A percentile compares a stretch with the other conserved stretches of the same genome.
Evolutionary conservation across 1,284 basidiomycete genomes (phyloP).

Genomic region (Sutorius eximius): DNA sequence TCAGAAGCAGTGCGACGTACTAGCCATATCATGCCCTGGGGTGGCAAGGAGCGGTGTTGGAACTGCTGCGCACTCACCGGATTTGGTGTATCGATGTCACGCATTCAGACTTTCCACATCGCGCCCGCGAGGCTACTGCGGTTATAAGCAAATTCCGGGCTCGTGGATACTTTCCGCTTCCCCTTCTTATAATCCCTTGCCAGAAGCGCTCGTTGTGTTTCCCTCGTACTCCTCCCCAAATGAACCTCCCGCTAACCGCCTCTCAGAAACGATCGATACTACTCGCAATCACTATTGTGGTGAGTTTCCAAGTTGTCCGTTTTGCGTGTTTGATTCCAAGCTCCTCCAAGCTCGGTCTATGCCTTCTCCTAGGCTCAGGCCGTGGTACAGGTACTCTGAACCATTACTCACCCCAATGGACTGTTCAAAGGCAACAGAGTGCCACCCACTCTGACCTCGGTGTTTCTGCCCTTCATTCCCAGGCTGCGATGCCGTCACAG

Average conservation of each 20-base stretch:
- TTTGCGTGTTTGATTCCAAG: not conserved
- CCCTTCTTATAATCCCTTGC: not conserved
- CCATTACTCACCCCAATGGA: conserved; percentile 2
- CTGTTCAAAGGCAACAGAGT: not conserved
- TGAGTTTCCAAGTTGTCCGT: conserved; percentile 8
- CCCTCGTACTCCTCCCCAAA: conserved; percentile 5
- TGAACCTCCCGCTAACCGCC: conserved; percentile 28
- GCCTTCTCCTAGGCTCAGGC: conserved; percentile 22
- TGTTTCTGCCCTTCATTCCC: not conserved
- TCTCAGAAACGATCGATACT: conserved; percentile 35
- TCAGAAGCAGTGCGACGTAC: not conserved
- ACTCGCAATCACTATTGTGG: conserved; percentile 28
- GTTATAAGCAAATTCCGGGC: conserved; percentile 1
- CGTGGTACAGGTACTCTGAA: not conserved
- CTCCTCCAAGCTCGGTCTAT: conserved; percentile 19
- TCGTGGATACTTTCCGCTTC: not conserved
- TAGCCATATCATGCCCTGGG: not conserved
- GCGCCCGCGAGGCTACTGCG: not conserved
- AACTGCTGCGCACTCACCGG: conserved; percentile 1
- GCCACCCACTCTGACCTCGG: not conserved
- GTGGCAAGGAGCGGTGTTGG: not conserved
- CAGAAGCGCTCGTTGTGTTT: not conserved
- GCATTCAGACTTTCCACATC: not conserved
- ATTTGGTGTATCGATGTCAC: not conserved
- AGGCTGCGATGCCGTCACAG: not conserved